phyloP scores from a whole-genome alignment of 1,284 basidiomycete genomes.

The Ceratobasidium sp. region DNA sequence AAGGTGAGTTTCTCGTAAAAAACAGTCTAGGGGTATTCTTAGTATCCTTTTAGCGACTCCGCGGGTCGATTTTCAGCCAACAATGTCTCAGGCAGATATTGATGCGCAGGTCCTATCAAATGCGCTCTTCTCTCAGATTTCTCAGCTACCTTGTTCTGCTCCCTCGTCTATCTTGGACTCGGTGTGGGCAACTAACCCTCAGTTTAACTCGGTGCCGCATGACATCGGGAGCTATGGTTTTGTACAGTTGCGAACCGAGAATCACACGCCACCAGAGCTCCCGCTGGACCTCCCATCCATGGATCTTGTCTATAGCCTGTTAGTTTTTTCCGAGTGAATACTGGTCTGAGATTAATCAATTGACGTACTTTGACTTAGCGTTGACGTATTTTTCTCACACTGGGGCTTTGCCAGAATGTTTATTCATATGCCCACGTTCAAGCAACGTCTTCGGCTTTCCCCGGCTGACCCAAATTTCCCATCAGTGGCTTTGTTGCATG shows the following conservation, averaged over 20 bases:
- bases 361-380: background rate
- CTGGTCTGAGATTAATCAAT: no score
- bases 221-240: slow-evolving; percentile 31
- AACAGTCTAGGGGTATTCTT: background rate
- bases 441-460: slow-evolving; percentile 28
- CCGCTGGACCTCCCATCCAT: slow-evolving; percentile 29
- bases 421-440: slow-evolving; percentile 29
- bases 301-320: slow-evolving; percentile 33
- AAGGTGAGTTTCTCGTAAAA: background rate
- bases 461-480: slow-evolving; percentile 29
- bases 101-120: background rate
- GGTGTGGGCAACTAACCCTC: slow-evolving; percentile 21
- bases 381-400: slow-evolving; percentile 31
- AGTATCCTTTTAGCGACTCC: background rate
- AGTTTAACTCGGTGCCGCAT: background rate
- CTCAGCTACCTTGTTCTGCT: background rate
- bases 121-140: slow-evolving; percentile 16
- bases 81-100: slow-evolving; percentile 3
- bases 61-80: background rate
- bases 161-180: slow-evolving; percentile 22
- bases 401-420: slow-evolving; percentile 26
- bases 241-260: slow-evolving; percentile 1
- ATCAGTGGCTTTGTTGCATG: slow-evolving; percentile 18
- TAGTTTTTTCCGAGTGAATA: no score
- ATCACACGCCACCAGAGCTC: slow-evolving; percentile 1